Conservation (phyloP, 2,329 filamentous ascomycete genomes). For the Calonectria henricotiae region DNA sequence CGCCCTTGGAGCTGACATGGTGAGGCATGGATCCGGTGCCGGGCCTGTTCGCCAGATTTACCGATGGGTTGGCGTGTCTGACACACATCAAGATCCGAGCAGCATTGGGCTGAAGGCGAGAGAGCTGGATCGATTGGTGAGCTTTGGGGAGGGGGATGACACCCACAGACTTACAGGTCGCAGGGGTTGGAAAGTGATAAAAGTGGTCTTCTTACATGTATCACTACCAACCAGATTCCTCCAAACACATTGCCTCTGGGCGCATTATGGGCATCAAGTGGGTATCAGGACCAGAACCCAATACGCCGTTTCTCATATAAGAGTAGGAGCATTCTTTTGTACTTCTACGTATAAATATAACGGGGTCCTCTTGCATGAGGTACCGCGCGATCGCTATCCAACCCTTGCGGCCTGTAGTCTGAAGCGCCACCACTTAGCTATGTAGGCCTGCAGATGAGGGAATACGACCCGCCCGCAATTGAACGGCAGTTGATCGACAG, state of each 20-base stretch:
- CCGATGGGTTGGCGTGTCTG: slow-evolving; percentile 14
- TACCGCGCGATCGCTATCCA: too few relatives aligned
- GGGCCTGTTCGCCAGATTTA: background rate
- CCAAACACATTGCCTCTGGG: too few relatives aligned
- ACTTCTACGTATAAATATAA: too few relatives aligned
- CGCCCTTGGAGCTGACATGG: slow-evolving; percentile 17
- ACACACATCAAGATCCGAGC: slow-evolving; percentile 15
- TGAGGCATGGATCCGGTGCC: slow-evolving; percentile 4
- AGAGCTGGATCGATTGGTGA: background rate
- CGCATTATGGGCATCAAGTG: too few relatives aligned
- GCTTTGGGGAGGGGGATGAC: background rate
- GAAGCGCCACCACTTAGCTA: background rate
- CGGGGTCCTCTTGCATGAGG: too few relatives aligned
- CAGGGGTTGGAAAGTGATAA: too few relatives aligned
- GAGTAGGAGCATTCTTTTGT: too few relatives aligned
- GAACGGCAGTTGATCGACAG: background rate
- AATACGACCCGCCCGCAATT: background rate
- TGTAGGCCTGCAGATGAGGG: background rate
- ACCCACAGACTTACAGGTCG: background rate
- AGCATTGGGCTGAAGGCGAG: background rate
- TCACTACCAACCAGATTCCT: too few relatives aligned
- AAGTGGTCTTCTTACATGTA: too few relatives aligned
- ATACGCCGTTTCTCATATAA: too few relatives aligned
- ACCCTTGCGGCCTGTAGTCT: background rate
- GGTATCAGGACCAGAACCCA: too few relatives aligned